phyloP scores from a whole-genome alignment of 805 yeast genomes.

The Phaffomyces thermotolerans region DNA sequence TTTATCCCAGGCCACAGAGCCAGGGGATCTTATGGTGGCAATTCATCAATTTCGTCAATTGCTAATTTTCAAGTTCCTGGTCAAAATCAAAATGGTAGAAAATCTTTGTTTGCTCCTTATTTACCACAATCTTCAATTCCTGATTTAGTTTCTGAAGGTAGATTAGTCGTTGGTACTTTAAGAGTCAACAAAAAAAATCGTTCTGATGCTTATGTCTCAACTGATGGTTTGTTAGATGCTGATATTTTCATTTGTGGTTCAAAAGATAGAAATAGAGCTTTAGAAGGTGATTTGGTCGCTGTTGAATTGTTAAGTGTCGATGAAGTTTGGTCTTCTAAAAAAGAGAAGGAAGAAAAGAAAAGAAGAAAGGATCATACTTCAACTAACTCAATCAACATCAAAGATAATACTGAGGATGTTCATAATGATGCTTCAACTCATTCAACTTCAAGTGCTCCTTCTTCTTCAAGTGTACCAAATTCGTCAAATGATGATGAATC shows the following conservation, averaged over 20 bases:
- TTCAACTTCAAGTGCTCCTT: constrained; percentile 11
- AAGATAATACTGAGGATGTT: constrained; percentile 61
- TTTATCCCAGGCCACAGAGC: constrained; percentile 78
- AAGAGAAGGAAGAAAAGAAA: constrained; percentile 95
- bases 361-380: constrained; percentile 63
- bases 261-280: constrained; percentile 93
- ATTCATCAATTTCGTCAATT: constrained; percentile 33
- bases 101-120: constrained; percentile 91
- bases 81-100: constrained; percentile 35
- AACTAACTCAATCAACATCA: constrained; percentile 35
- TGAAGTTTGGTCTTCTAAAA: constrained; percentile 95
- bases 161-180: constrained; percentile 84
- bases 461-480: too few species aligned
- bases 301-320: constrained; percentile 91
- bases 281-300: constrained; percentile 95
- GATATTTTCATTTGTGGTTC: constrained; percentile 98
- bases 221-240: constrained; percentile 92
- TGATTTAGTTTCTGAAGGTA: constrained; percentile 80
- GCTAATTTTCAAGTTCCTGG: constrained; percentile 18
- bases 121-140: constrained; percentile 91
- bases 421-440: constrained; percentile 75
- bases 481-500: constrained; percentile 9
- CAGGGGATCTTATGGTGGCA: constrained; percentile 64
- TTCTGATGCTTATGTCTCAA: constrained; percentile 97
- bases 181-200: constrained; percentile 94